Base-by-base conservation (phyloP, 177 flowering plant species). In the Vitis hybrid region DNA sequence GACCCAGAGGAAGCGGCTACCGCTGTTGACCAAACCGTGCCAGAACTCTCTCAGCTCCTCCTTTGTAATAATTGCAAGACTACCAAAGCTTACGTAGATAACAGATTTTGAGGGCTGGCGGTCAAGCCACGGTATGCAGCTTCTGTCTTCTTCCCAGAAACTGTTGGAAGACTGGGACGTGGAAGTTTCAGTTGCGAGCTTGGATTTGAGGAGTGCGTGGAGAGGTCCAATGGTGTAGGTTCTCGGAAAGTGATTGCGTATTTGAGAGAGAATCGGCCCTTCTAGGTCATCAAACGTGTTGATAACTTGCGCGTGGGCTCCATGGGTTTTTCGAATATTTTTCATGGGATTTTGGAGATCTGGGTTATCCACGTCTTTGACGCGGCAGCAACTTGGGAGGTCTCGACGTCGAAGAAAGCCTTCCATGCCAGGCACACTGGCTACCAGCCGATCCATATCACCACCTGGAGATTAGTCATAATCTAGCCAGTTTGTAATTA, bases 211-310 rank as follows among this genome's bases (percentile, higher is more conserved):
- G 12, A 70, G 85, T 4, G 78, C 72, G 46, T 85, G 89, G 50
- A 85, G 80, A 3, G 92, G 90, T 1, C 92, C 90, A 2, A 87
- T 62, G 15, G 86, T 48, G 71, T 84, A 86, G 40, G 72, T 55
- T 3, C 78, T 83, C 2, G 83, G 80, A 60, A 19, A 66, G 2
- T 72, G 73, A n/a, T 56, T 19, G 9, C 85, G 82, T 17, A 83
- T 73, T 8, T 80, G 85, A 27, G 80, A 71, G 61, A 85, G 70
- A 7, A 76, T 64, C 0, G 80, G 82, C 0, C 79, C 82, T 70
- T 87, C 92, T 1, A 88, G 78, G 9, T 83, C 84, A 32, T 88
- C 90, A 55, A 88, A 83, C 2, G 87, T 85, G 84, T 89, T 89
- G 70, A 89, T 72, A 61, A 87, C 79, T 52, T 80, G 65, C 0